A percentile compares a stretch with the other conserved stretches of the same genome.
Conservation (phyloP, 176 grass and related monocot genomes). For the Triticum turgidum region DNA sequence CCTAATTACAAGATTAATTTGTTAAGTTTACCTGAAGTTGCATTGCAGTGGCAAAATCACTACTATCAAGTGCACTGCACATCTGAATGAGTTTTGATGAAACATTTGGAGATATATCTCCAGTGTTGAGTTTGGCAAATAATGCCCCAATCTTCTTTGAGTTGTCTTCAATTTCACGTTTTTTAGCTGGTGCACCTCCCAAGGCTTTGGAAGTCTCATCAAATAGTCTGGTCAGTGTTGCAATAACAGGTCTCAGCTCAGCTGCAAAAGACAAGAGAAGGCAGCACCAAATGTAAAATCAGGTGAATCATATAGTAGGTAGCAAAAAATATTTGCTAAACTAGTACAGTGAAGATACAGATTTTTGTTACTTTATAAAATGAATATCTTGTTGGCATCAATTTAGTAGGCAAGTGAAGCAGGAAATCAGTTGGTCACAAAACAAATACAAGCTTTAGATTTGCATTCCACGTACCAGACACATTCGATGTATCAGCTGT, state of each 20-base stretch:
- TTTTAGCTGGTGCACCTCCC: constrained; percentile 73
- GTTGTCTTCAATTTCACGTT: constrained; percentile 92
- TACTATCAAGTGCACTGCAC: constrained; percentile 69
- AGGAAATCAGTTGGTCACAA: not conserved
- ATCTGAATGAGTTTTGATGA: constrained; percentile 86
- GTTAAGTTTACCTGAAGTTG: constrained; percentile 75
- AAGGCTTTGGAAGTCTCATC: constrained; percentile 85
- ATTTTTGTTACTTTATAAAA: not conserved
- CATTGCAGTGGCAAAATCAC: constrained; percentile 72
- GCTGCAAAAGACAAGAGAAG: constrained; percentile 55
- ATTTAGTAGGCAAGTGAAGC: constrained; percentile 4
- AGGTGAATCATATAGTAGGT: not conserved
- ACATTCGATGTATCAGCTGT: constrained; percentile 95
- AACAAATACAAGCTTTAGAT: not conserved
- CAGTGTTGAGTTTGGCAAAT: constrained; percentile 82
- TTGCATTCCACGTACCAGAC: constrained; percentile 55
- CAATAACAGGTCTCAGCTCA: constrained; percentile 80
- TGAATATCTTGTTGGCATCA: not conserved
- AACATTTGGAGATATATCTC: constrained; percentile 92
- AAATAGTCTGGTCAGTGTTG: constrained; percentile 75
- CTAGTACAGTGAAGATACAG: not conserved
- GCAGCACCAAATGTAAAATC: constrained; percentile 5
- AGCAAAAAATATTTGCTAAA: not conserved
- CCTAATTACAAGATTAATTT: not conserved
- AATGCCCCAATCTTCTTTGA: constrained; percentile 93